These are phyloP conservation scores for Penicillium robsamsonii DNA, from an alignment of 495 filamentous ascomycete genomes.

Conservation along the genomic window DNA sequence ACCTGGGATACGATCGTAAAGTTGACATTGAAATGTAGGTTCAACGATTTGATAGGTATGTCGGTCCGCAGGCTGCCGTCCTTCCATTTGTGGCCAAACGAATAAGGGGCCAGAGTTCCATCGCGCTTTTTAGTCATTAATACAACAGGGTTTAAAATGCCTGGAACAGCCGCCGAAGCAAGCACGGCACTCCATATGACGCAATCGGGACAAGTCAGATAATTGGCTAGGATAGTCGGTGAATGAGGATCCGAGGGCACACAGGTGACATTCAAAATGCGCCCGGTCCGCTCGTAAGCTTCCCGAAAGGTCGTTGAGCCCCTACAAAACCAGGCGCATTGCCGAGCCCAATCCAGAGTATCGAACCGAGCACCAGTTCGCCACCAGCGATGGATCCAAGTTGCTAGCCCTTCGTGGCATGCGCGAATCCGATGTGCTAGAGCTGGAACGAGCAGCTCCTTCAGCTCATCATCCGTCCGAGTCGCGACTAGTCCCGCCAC, in stretches of 20 bases:
- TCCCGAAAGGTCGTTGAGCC: conserved; percentile 92
- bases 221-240: conserved; percentile 88
- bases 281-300: conserved; percentile 89
- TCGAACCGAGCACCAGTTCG: conserved; percentile 92
- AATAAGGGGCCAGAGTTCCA: conserved; percentile 77
- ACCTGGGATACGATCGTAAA: conserved; percentile 91
- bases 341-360: conserved; percentile 83
- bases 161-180: conserved; percentile 92
- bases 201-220: conserved; percentile 90
- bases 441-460: conserved; percentile 77
- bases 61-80: conserved; percentile 92
- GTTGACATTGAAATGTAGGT: conserved; percentile 95
- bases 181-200: conserved; percentile 97
- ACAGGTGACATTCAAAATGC: conserved; percentile 93
- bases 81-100: conserved; percentile 98
- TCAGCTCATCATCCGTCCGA: conserved; percentile 86
- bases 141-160: conserved; percentile 93
- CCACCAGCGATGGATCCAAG: conserved; percentile 84
- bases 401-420: conserved; percentile 71
- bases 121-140: conserved; percentile 88
- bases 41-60: conserved; percentile 89
- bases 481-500: conserved; percentile 88
- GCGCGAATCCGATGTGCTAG: conserved; percentile 81
- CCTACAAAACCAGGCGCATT: conserved; percentile 82
- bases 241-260: conserved; percentile 96